phyloP scores from a whole-genome alignment of 495 filamentous ascomycete genomes.

The Saxophila tyrrhenica region DNA sequence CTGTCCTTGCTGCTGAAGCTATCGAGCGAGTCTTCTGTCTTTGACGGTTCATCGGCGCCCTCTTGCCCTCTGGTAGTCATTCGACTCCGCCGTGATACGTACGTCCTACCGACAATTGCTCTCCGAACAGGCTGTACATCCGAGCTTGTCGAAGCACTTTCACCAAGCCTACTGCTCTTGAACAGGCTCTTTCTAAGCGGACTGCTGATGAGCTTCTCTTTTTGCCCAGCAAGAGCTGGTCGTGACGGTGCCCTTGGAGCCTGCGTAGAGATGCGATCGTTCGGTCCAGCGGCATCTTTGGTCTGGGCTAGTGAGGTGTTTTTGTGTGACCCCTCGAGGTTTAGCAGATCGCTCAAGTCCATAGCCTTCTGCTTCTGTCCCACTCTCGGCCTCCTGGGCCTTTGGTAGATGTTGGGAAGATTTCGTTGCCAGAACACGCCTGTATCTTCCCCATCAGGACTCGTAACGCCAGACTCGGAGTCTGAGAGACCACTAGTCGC shows the following conservation, averaged over 20 bases:
- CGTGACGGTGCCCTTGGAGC: too few relatives aligned
- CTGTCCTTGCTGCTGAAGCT: constrained; percentile 16
- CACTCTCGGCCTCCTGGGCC: neutral
- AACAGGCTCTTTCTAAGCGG: constrained; percentile 15
- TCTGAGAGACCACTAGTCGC: neutral
- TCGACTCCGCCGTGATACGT: neutral
- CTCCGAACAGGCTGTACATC: neutral
- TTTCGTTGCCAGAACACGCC: constrained; percentile 29
- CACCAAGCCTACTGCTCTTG: constrained; percentile 9
- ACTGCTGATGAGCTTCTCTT: constrained; percentile 4
- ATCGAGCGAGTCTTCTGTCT: neutral
- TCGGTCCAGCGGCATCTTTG: too few relatives aligned
- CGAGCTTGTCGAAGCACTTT: neutral
- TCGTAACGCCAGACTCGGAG: constrained; percentile 7
- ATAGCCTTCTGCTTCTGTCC: constrained; percentile 3
- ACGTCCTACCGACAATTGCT: neutral
- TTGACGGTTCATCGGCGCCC: neutral
- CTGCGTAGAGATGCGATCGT: too few relatives aligned
- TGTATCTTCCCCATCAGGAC: constrained; percentile 24
- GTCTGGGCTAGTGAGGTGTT: too few relatives aligned
- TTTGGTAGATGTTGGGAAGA: constrained; percentile 18
- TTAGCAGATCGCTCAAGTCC: constrained; percentile 14
- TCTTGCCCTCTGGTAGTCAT: neutral
- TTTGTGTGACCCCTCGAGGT: neutral
- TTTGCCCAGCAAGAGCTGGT: too few relatives aligned